phyloP scores from a whole-genome alignment of 768 basidiomycete species.

The Pulveroboletus frians region DNA sequence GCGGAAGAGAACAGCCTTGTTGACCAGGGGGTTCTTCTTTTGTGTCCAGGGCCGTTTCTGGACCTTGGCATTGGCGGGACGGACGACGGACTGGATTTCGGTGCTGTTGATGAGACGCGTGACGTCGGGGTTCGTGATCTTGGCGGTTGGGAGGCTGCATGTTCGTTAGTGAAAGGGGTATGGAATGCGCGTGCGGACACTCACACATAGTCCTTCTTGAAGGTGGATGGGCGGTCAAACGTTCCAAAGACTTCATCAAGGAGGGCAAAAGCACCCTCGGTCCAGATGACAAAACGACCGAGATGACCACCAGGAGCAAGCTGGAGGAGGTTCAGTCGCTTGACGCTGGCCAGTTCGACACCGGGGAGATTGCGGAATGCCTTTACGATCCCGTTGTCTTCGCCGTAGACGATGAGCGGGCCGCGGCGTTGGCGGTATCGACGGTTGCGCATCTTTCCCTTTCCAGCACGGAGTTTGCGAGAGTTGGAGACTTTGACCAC shows the following conservation, averaged over 20 bases:
- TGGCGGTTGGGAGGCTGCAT: conserved; percentile 82
- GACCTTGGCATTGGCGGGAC: conserved; percentile 76
- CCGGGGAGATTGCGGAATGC: conserved; percentile 99
- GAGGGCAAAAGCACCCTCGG: conserved; percentile 85
- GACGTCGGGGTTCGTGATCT: conserved; percentile 95
- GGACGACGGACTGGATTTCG: conserved; percentile 96
- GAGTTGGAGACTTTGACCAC: conserved; percentile 97
- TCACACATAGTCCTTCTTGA: conserved; percentile 88
- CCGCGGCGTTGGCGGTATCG: conserved; percentile 96
- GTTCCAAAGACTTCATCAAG: conserved; percentile 97
- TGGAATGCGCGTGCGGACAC: conserved; percentile 21
- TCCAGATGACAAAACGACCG: conserved; percentile 99
- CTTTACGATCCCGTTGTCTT: conserved; percentile 95
- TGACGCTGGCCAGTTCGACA: conserved; percentile 94
- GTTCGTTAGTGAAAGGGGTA: neutral
- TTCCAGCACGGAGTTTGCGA: conserved; percentile 92
- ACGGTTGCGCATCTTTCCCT: conserved; percentile 96
- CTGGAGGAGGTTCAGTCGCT: conserved; percentile 93
- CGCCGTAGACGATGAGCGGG: conserved; percentile 93
- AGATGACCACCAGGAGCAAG: conserved; percentile 99
- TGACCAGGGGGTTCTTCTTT: conserved; percentile 97
- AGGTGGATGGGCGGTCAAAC: conserved; percentile 76
- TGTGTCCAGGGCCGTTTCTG: conserved; percentile 97
- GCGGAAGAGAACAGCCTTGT: conserved; percentile 93
- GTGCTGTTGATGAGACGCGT: conserved; percentile 97